phyloP scores from a whole-genome alignment of 805 yeast genomes.

The Saturnispora hagleri region DNA sequence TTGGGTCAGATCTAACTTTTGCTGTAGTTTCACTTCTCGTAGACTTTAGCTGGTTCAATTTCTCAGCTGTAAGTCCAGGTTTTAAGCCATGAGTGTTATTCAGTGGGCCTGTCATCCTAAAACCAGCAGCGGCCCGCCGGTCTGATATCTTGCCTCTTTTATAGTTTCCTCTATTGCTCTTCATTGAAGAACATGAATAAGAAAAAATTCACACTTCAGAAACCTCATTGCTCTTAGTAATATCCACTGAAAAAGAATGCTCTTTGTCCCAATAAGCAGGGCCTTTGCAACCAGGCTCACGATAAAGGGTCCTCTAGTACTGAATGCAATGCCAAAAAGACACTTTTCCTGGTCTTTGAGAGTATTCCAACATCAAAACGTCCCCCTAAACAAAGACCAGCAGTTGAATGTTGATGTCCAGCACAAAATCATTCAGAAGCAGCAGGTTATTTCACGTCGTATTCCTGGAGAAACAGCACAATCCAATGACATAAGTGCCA shows the following conservation, averaged over 20 bases:
- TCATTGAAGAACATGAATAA: neutral
- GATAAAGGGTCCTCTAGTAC: neutral
- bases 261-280: neutral
- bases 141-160: conserved; percentile 37
- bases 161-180: conserved; percentile 2
- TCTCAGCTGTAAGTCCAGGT: conserved; percentile 25
- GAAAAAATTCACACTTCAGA: neutral
- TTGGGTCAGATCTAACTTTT: conserved; percentile 34
- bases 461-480: conserved; percentile 48
- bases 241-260: neutral
- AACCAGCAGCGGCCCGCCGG: conserved; percentile 44
- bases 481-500: conserved; percentile 40
- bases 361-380: neutral
- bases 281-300: neutral
- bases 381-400: neutral
- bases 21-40: conserved; percentile 18
- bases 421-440: conserved; percentile 19
- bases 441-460: conserved; percentile 30
- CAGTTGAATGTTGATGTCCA: conserved; percentile 6
- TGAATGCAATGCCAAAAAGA: neutral
- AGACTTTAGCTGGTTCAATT: neutral
- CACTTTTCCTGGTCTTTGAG: neutral
- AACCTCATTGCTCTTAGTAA: neutral
- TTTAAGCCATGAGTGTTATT: conserved; percentile 22
- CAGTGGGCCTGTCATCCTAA: conserved; percentile 28